Base-by-base conservation (phyloP, 495 filamentous ascomycete genomes). In the Aspergillus kassunensis region DNA sequence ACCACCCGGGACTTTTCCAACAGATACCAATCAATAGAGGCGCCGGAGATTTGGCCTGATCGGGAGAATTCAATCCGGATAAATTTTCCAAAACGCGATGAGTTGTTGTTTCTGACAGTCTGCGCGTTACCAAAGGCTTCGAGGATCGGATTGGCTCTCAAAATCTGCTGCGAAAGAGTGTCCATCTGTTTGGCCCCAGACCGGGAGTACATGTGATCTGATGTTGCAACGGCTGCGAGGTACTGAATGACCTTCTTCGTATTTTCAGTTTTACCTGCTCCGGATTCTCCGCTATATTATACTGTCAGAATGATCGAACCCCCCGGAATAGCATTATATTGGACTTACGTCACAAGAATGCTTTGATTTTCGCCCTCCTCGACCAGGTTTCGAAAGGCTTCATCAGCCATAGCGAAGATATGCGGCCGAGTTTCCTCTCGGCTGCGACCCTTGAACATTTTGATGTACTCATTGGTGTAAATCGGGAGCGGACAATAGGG, bases 171-270 rank as follows among this genome's bases (percentile, higher is more conserved):
- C 7, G 95, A 96, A n/a, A 99, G 80, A 48, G 89, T 90, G 2
- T 89, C 87, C 45, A 92, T 82, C 52, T 89, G 85, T 49, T 81
- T 77, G 12, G 72, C 73, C 21, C 75, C 72, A 15, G 80, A 80
- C 46, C 82, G 83, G 41, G 71, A 79, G 62, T 81, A 83, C 4
- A 86, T 80, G 4, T 85, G 86, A 46, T 95, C 89, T 1, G 89
- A 84, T 19, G 87, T 86, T 4, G 95, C 95, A 31, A 97, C 92
- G 12, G 91, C 91, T 18, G 95, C 95, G 40, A 99, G 81, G 67
- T 97, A 99, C 56, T 99, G 95, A 47, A 99, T 99, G 43, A 99
- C 95, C 69, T 99, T 99, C 64, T 99, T 99, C 2, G 95, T 99
- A 57, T 99, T 99, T 65, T 99, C 95, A 0, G 95, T 99, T 71